A percentile compares a stretch with the other conserved stretches of the same genome.
Conservation (phyloP, 192 early-diverging fungal genomes). For the Coemansia aciculifera region DNA sequence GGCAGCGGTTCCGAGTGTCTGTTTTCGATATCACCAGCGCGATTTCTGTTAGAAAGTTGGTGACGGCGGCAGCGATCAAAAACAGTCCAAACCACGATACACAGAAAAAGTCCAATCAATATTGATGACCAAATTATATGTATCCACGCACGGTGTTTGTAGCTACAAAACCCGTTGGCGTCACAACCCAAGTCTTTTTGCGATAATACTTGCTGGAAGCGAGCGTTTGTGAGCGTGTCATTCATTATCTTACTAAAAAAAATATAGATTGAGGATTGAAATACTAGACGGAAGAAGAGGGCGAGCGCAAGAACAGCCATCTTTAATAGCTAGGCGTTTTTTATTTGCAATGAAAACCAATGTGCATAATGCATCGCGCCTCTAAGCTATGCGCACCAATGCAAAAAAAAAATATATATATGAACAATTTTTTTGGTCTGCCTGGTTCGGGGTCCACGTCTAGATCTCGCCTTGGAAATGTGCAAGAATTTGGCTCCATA, state of each 20-base stretch:
- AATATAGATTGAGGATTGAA: neutral
- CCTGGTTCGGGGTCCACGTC: neutral
- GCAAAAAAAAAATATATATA: neutral
- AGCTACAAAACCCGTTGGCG: slow-evolving; percentile 18
- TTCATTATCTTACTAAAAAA: neutral
- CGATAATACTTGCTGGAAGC: neutral
- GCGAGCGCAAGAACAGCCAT: neutral
- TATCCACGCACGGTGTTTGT: slow-evolving; percentile 18
- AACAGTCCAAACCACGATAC: slow-evolving; percentile 2
- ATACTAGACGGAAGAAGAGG: neutral
- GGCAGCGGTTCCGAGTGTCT: slow-evolving; percentile 30
- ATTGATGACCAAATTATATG: slow-evolving; percentile 26
- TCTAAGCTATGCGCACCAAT: neutral
- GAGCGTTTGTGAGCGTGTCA: neutral
- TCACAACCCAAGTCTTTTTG: slow-evolving; percentile 19
- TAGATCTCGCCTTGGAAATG: neutral
- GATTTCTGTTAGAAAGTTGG: neutral
- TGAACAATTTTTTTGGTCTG: neutral
- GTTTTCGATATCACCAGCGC: slow-evolving; percentile 3
- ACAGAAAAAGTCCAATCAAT: slow-evolving; percentile 8
- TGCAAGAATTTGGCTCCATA: no score
- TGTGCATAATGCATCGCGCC: neutral
- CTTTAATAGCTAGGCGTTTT: neutral
- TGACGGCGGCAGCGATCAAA: slow-evolving; percentile 6
- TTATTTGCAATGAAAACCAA: neutral